Conservation (phyloP, 768 basidiomycete genomes). For the Suillus sp. region DNA sequence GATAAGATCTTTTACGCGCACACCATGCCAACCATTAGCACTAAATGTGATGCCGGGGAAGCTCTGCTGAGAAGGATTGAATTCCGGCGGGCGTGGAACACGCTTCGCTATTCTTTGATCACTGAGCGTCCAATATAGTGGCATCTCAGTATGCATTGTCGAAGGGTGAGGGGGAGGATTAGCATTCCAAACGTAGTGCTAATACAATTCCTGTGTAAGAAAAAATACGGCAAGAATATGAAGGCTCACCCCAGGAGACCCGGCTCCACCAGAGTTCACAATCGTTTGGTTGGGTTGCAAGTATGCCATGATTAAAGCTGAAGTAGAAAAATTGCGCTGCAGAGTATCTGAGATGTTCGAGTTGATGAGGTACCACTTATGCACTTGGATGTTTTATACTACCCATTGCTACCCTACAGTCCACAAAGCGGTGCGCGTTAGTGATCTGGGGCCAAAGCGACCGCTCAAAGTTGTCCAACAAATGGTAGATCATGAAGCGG, state of each 20-base stretch:
- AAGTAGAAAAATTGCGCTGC: too few relatives aligned
- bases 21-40: conserved; percentile 22
- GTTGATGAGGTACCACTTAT: not conserved
- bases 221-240: not conserved
- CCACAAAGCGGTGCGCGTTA: not conserved
- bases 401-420: too few relatives aligned
- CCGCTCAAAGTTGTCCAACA: not conserved
- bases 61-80: conserved; percentile 20
- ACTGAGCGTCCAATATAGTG: conserved; percentile 16
- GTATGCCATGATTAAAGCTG: conserved; percentile 11
- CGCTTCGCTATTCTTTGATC: conserved; percentile 23
- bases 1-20: conserved; percentile 20
- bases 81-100: conserved; percentile 21
- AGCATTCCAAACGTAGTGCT: conserved; percentile 18
- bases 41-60: conserved; percentile 24
- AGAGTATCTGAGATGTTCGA: not conserved
- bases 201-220: not conserved
- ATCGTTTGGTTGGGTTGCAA: conserved; percentile 13
- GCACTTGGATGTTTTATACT: not conserved
- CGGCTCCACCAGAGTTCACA: conserved; percentile 14
- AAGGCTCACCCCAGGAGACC: conserved; percentile 13
- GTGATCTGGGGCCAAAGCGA: not conserved
- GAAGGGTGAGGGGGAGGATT: conserved; percentile 27
- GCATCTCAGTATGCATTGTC: conserved; percentile 19
- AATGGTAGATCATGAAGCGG: not conserved